Conservation (phyloP, 495 filamentous ascomycete genomes). For the Oidiodendron maius region DNA sequence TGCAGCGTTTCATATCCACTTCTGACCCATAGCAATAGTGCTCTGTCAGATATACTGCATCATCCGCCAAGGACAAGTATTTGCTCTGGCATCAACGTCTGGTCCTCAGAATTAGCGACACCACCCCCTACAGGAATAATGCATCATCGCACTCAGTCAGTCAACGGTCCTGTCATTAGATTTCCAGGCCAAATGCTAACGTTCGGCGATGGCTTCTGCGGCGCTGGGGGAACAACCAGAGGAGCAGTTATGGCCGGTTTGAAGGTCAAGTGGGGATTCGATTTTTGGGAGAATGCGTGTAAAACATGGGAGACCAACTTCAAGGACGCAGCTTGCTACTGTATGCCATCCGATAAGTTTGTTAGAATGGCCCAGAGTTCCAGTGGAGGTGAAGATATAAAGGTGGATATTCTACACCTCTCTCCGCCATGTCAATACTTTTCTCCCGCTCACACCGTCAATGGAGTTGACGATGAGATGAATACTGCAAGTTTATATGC, state of each 20-base stretch:
- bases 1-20: too few species aligned
- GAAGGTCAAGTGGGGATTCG: slow-evolving; percentile 54
- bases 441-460: slow-evolving; percentile 67
- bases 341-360: slow-evolving; percentile 45
- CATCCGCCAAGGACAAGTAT: neutral
- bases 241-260: slow-evolving; percentile 62
- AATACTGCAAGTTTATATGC: slow-evolving; percentile 70
- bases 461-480: slow-evolving; percentile 59
- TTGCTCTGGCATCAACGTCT: neutral
- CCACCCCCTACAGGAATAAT: neutral
- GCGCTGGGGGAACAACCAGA: slow-evolving; percentile 68
- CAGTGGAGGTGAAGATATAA: slow-evolving; percentile 6
- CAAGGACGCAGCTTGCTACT: slow-evolving; percentile 32
- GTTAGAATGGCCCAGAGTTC: slow-evolving; percentile 22
- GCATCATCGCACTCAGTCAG: neutral
- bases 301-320: slow-evolving; percentile 59
- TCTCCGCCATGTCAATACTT: slow-evolving; percentile 84
- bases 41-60: too few species aligned
- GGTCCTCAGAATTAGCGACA: neutral
- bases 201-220: slow-evolving; percentile 46
- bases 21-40: too few species aligned
- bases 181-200: slow-evolving; percentile 16
- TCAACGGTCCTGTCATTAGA: neutral
- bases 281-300: slow-evolving; percentile 49
- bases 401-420: slow-evolving; percentile 68